A percentile compares a stretch with the other conserved stretches of the same genome.
These are phyloP conservation scores for Kazachstania viticola DNA, from an alignment of 805 yeast species.

Conservation along the genomic window DNA sequence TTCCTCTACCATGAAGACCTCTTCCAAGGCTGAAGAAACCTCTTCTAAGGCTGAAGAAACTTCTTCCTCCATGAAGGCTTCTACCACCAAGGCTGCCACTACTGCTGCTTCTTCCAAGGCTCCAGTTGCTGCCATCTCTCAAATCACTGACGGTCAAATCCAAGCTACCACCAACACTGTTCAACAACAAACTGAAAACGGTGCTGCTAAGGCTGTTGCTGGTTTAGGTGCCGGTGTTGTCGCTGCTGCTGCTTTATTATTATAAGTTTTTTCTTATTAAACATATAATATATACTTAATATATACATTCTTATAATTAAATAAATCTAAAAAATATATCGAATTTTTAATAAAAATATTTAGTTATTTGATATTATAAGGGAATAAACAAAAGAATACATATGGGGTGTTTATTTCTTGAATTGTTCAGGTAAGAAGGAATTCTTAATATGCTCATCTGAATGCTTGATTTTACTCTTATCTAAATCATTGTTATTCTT, in stretches of 20 bases:
- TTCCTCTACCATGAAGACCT: not conserved
- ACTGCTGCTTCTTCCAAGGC: slow-evolving; percentile 5
- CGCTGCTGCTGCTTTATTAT: slow-evolving; percentile 12
- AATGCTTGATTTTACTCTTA: no score
- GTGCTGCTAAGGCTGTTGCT: slow-evolving; percentile 9
- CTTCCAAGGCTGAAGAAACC: not conserved
- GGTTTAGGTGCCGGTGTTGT: slow-evolving; percentile 14
- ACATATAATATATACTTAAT: not conserved
- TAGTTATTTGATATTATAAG: no score
- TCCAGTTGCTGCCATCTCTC: slow-evolving; percentile 8
- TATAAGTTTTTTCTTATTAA: slow-evolving; percentile 4
- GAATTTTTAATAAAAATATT: no score
- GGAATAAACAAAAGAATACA: no score
- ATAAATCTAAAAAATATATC: no score
- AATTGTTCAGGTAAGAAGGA: no score
- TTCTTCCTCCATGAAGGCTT: slow-evolving; percentile 1
- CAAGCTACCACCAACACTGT: slow-evolving; percentile 4
- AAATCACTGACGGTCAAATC: slow-evolving; percentile 3
- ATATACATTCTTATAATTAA: no score
- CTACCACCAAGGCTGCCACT: not conserved
- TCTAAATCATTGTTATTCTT: no score
- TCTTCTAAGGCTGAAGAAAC: slow-evolving; percentile 1
- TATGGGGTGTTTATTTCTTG: no score
- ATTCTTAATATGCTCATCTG: no score
- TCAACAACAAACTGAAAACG: slow-evolving; percentile 11